Base-by-base conservation (phyloP, 345 rosid species). In the Hirschfeldia incana region DNA sequence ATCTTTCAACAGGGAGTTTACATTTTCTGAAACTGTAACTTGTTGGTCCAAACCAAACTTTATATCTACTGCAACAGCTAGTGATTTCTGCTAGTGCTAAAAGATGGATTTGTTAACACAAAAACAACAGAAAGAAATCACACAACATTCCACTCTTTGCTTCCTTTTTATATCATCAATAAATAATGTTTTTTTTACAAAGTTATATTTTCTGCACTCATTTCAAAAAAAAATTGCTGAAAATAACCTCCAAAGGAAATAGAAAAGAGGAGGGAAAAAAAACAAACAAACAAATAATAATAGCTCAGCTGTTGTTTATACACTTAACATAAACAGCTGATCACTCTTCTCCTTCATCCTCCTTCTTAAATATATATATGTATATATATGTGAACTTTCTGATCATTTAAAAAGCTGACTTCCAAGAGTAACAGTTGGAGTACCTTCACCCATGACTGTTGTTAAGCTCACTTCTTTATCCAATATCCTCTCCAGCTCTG, bases 401-500 rank as follows among this genome's bases (percentile, higher is more conserved):
- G 90, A 32, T 36, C 92, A 73, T 83, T 67, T 84, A 77, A 94
- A 94, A 16, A 92, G 86, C 74, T 92, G 97, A 83, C 98, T 93
- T 81, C 98, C 97, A 59, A 88, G 97, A 33, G 86, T 89, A 80
- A 94, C 97, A 3, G 80, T 87, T 8, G 97, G 87, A 63, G 92
- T 88, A 76, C 94, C 94, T 86, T 89, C 95, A 58, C 94, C 94
- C 94, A 92, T 89, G 8, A 89, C 84, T 51, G 91, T 90, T 0
- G 95, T 94, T 85, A 90, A 85, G 82, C 82, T 91, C 87, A 82
- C 90, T 81, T 94, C 98, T 62, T 89, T 91, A 69, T 92, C 95
- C 2, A 86, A 84, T 71, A 89, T 89, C 34, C 91, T 84, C 39
- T 94, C 97, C 15, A 94, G 89, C 69, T 94, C 97, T 83, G 69